These are phyloP conservation scores for Paramecium tetraurelia DNA, from an alignment of 73 alveolate species.

Conservation along the genomic window DNA sequence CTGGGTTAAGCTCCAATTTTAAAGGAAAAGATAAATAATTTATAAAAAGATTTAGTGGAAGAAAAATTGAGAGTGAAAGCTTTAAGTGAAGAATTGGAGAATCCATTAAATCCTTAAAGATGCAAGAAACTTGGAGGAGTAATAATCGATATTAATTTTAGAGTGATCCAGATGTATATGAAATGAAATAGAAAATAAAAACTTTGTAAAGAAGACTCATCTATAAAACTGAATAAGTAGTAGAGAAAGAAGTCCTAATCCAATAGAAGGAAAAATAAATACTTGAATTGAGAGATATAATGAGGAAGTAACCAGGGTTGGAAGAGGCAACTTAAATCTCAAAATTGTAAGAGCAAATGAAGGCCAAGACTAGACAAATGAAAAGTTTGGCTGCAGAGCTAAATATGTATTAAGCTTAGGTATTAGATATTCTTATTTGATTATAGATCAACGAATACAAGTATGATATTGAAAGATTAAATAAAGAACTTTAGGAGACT, in stretches of 20 bases:
- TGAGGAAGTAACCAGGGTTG: conserved; percentile 92
- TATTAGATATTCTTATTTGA: not conserved
- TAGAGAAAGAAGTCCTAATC: conserved; percentile 91
- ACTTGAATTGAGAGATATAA: conserved; percentile 84
- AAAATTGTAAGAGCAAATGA: conserved; percentile 82
- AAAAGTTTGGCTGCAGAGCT: conserved; percentile 93
- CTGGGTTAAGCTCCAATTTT: conserved; percentile 76
- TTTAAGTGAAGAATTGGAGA: conserved; percentile 93
- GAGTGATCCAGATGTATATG: conserved; percentile 93
- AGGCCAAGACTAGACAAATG: conserved; percentile 90
- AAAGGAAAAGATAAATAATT: conserved; percentile 74
- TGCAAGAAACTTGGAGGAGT: conserved; percentile 94
- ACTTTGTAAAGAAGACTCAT: conserved; percentile 89
- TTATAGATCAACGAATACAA: conserved; percentile 83
- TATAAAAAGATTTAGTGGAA: conserved; percentile 74
- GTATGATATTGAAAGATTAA: conserved; percentile 91
- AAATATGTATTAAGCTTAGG: conserved; percentile 94
- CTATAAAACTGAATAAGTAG: conserved; percentile 91
- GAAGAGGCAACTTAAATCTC: conserved; percentile 90
- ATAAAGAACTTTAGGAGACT: conserved; percentile 90
- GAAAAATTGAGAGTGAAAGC: conserved; percentile 98
- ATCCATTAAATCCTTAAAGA: conserved; percentile 86
- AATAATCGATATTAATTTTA: not conserved
- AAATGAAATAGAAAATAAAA: conserved; percentile 86
- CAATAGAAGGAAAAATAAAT: conserved; percentile 89